Base-by-base conservation (phyloP, 225 moss, liverwort and hornwort genomes). In the Antitrichia curtipendula region DNA sequence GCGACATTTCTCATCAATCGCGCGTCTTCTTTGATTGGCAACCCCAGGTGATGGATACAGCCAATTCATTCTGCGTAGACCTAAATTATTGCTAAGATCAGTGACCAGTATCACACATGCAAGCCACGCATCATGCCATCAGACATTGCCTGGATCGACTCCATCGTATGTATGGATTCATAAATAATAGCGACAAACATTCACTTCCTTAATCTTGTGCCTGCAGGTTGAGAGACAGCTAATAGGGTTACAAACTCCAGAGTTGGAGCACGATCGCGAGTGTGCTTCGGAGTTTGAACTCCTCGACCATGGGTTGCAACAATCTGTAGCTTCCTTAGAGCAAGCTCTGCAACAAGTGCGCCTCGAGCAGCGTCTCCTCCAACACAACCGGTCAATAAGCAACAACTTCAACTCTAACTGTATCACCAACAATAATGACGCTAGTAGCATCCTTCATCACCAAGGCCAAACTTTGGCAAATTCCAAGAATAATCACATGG, bases 281-380 rank as follows among this genome's bases (percentile, higher is more conserved):
- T 85, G 91, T 87, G 90, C 91, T 84, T 77, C 91, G 50, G 95
- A 96, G 65, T 91, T 99, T 90, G 97, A 97, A 82, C 92, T 93
- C 34, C 95, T 95, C 71, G 97, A 97, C 88, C 96, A 96, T 57
- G 96, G 94, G 27, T 84, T 99, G 75, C 98, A 97, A 78, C 97
- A 97, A 87, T 97, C 97, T 16, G 95, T 97, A 40, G 97, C 96
- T 32, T 97, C 96, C 8, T 88, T 99, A 82, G 98, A 99, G 88
- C 96, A 99, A 84, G 98, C 98, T 21, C 82, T 99, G 70, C 96
- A 97, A 76, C 97, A 99, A 90, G 97, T 97, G 24, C 95, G 97
- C 52, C 91, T 99, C 52, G 97, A 99, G 89, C 96, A 99, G 83
- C 97, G 91, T 49, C 91, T 99, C 47, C 92, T 99, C 47, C 91